These are phyloP conservation scores for Fusarium euwallaceae DNA, from an alignment of 2,329 filamentous ascomycete genomes.

Conservation along the genomic window DNA sequence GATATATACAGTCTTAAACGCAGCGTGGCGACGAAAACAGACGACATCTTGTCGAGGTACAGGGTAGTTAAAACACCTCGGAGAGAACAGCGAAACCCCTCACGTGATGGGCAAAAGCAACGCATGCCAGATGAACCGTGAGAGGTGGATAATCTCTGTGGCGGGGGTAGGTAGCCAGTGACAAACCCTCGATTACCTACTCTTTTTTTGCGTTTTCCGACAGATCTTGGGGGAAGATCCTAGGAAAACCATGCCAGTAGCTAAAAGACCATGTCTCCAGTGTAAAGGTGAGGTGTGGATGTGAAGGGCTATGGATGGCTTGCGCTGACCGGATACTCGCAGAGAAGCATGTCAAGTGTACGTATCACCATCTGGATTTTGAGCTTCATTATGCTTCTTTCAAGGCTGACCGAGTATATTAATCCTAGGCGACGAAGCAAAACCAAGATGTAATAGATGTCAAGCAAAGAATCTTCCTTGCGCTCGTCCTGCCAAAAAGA, in stretches of 20 bases:
- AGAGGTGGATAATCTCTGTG: slow-evolving; percentile 21
- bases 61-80: slow-evolving; percentile 31
- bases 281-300: slow-evolving; percentile 49
- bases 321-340: slow-evolving; percentile 21
- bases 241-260: slow-evolving; percentile 48
- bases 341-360: slow-evolving; percentile 56
- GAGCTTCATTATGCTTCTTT: not conserved
- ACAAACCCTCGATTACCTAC: slow-evolving; percentile 14
- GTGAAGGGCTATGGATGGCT: not conserved
- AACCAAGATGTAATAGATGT: slow-evolving; percentile 53
- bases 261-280: slow-evolving; percentile 52
- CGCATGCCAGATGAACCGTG: not conserved
- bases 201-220: not conserved
- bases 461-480: slow-evolving; percentile 51
- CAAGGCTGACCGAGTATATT: not conserved
- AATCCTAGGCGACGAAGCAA: slow-evolving; percentile 53
- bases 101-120: slow-evolving; percentile 34
- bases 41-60: rapidly evolving
- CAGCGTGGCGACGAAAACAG: too few relatives aligned
- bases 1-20: rapidly evolving
- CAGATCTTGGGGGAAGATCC: too few relatives aligned
- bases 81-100: slow-evolving; percentile 38
- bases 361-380: slow-evolving; percentile 11
- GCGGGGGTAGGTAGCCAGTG: slow-evolving; percentile 28
- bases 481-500: slow-evolving; percentile 51